A percentile compares a stretch with the other conserved stretches of the same genome.
Conservation (phyloP, 2,329 filamentous ascomycete species). For the Colletotrichum karsti region DNA sequence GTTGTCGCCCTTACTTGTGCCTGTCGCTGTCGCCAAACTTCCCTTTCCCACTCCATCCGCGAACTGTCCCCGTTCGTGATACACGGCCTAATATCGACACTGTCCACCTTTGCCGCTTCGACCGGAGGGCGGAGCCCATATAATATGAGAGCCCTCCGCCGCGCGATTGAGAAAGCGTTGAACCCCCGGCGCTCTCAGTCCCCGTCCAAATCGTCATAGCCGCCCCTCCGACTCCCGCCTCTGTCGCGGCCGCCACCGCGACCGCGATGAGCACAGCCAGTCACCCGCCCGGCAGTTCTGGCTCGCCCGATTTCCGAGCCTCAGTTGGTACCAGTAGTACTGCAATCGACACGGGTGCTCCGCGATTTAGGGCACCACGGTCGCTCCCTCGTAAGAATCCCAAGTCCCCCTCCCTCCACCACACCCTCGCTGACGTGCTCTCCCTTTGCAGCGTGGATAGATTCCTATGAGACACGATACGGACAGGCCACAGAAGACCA, state of each 20-base stretch:
- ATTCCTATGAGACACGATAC: slow-evolving; percentile 53
- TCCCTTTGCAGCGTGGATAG: slow-evolving; percentile 54
- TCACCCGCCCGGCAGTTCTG: slow-evolving; percentile 29
- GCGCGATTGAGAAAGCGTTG: slow-evolving; percentile 20
- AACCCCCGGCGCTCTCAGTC: slow-evolving; percentile 19
- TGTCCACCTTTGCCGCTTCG: not conserved
- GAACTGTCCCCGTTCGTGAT: not conserved
- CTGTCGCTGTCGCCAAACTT: not conserved
- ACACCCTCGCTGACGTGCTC: slow-evolving; percentile 21
- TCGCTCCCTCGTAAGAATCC: slow-evolving; percentile 39
- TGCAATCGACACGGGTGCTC: slow-evolving; percentile 20
- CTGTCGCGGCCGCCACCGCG: slow-evolving; percentile 13
- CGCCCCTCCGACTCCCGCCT: not conserved
- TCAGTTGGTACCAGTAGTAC: slow-evolving; percentile 30
- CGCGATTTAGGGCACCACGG: slow-evolving; percentile 30
- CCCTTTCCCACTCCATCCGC: not conserved
- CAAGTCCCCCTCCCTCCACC: not conserved
- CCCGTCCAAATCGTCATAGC: slow-evolving; percentile 6
- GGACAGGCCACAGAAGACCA: slow-evolving; percentile 48
- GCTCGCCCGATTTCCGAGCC: slow-evolving; percentile 28
- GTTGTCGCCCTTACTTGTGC: not conserved
- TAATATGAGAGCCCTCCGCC: slow-evolving; percentile 27
- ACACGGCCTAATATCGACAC: slow-evolving; percentile 16
- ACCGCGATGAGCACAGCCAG: slow-evolving; percentile 28
- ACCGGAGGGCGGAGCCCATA: slow-evolving; percentile 18